Base-by-base conservation (phyloP, 352 stramenopile species). In the Globisporangium spiculum region DNA sequence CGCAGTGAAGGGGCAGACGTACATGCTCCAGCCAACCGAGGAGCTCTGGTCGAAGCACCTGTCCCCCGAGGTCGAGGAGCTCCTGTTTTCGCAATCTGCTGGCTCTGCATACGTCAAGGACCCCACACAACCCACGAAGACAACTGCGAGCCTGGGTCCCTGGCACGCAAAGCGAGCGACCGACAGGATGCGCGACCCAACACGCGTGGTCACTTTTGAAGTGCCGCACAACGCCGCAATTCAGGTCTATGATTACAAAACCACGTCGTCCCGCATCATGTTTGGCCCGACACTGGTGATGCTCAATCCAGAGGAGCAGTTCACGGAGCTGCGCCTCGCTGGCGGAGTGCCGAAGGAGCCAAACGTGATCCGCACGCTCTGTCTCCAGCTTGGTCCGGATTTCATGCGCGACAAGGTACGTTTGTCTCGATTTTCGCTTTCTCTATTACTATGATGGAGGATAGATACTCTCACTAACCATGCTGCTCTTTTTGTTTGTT, bases 171-270 rank as follows among this genome's bases (percentile, higher is more conserved):
- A 32, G 20, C 12, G 20, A 38, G 20, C 41, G 27, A 38, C 7
- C 12, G 26, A 41, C n/a, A 63, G 63, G 0, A 67, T n/a, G 7
- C 84, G 86, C 7, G 86, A 94, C 48, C 72, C 75, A 0, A 93
- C 84, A 30, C 76, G 83, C 4, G 76, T 94, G 18, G 86, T 94
- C 8, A 91, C 79, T 4, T 94, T 94, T 48, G 83, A 93, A 70
- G 86, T 94, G 24, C 84, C 86, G 2, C 86, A 94, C 75, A 94
- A 94, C 24, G 83, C 84, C 16, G 86, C 84, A 24, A 88, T 94
- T 3, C 86, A 94, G 69, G 82, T 94, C 9, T 94, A 94, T 67
- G 84, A 94, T 75, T 94, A 92, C 75, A 91, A 91, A 69, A 91
- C 84, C 50, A 92, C 84, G 26, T 89, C 79, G 36, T 92, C 84